Percentiles rank a stretch among this genome's conserved stretches.
Evolutionary conservation across 306 rosid species (phyloP).

Genomic region (Arachis hypogaea): DNA sequence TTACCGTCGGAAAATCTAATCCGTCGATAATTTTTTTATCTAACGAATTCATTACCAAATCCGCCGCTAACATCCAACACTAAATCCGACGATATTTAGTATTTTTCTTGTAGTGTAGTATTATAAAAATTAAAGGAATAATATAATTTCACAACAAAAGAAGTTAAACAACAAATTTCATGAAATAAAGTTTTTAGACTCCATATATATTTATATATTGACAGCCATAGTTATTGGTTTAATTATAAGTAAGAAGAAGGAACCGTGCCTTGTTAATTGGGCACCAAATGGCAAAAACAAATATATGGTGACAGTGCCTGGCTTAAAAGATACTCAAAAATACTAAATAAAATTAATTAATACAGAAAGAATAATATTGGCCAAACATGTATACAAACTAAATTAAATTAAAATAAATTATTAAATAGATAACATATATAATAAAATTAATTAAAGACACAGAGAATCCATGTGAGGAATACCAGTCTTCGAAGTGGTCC

Average conservation of each 20-base stretch:
- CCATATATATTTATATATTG: too few relatives aligned
- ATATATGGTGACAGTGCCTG: not conserved
- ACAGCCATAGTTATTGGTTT: not conserved
- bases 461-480: constrained; percentile 58
- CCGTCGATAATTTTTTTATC: too few relatives aligned
- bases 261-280: constrained; percentile 13
- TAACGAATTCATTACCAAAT: too few relatives aligned
- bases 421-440: not conserved
- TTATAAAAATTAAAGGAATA: too few relatives aligned
- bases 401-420: not conserved
- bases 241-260: not conserved
- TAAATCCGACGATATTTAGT: too few relatives aligned
- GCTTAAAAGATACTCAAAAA: constrained; percentile 22
- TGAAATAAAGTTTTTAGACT: too few relatives aligned
- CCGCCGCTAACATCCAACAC: too few relatives aligned
- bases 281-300: constrained; percentile 25
- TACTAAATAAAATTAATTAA: constrained; percentile 27
- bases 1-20: too few relatives aligned
- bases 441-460: constrained; percentile 2
- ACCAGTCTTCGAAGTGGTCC: constrained; percentile 57
- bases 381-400: not conserved
- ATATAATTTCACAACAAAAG: too few relatives aligned
- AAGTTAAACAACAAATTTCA: too few relatives aligned
- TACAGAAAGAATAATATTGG: constrained; percentile 36
- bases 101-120: too few relatives aligned